Conservation (phyloP, 352 stramenopile species). For the Phytophthora sp. region DNA sequence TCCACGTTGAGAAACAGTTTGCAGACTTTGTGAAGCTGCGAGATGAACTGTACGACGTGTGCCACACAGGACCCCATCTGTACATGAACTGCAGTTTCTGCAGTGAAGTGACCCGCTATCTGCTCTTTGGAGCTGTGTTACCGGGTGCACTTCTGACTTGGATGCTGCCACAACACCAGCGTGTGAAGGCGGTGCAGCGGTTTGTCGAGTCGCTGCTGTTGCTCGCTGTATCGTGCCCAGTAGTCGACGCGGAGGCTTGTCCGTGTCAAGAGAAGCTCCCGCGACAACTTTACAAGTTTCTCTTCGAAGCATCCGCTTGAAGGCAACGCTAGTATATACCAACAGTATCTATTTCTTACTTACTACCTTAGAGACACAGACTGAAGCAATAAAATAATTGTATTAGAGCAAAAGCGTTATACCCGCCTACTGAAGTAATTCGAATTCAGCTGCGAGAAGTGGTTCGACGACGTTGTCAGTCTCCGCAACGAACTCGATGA, state of each 20-base stretch:
- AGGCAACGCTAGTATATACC: too few species aligned
- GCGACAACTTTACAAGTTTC: slow-evolving; percentile 7
- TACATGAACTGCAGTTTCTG: slow-evolving; percentile 48
- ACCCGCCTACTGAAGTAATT: too few species aligned
- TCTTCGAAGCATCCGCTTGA: too few species aligned
- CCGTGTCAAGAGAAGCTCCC: slow-evolving; percentile 16
- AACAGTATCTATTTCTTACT: slow-evolving; percentile 2
- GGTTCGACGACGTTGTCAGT: slow-evolving; percentile 39
- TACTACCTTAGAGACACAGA: not conserved
- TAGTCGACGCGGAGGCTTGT: slow-evolving; percentile 27
- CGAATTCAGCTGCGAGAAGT: too few species aligned
- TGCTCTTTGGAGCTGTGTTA: slow-evolving; percentile 37
- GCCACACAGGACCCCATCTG: slow-evolving; percentile 33
- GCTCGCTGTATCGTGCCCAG: slow-evolving; percentile 25
- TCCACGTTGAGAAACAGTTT: slow-evolving; percentile 33
- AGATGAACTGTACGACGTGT: slow-evolving; percentile 40
- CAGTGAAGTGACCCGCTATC: slow-evolving; percentile 44
- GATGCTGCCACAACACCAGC: slow-evolving; percentile 33
- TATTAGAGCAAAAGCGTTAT: too few species aligned
- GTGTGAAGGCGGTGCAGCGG: slow-evolving; percentile 30
- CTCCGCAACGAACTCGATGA: slow-evolving; percentile 45
- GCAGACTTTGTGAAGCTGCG: slow-evolving; percentile 49
- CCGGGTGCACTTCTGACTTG: slow-evolving; percentile 28
- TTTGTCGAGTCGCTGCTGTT: slow-evolving; percentile 36
- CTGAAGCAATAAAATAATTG: slow-evolving; percentile 1